Evolutionary conservation across 2,329 filamentous ascomycete species (phyloP), one percentile per base, ranked within the genome.

Genomic region (Aspergillus floridensis): DNA sequence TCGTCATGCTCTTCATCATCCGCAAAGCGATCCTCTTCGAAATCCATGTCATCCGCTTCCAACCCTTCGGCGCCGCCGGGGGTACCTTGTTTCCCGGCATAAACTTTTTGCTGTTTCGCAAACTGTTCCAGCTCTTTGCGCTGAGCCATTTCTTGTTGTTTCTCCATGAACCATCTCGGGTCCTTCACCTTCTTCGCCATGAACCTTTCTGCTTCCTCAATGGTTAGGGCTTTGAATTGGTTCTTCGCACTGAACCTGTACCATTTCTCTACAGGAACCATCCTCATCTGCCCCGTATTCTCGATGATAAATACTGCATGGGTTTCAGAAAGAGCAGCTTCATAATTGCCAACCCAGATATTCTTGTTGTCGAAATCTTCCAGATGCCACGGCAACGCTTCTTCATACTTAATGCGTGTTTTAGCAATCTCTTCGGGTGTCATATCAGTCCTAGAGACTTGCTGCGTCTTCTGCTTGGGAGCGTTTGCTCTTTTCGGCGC

Each of bases 351-450:
- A 35, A 95, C 88, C 92, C 93, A 98, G 2, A 91, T 90, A 68
- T 96, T 93, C 74, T 93, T 96, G 64, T 92, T 92, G 70, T 99
- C 93, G 46, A 93, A 96, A 74, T 99, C 95, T 73, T 99, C 95
- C 38, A 99, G 77, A 73, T 97, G 93, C 95, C 95, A 99, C 5
- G 95, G 95, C 53, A 97, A 81, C 4, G 93, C 92, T 75, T 99
- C 95, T 73, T 98, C 95, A 66, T 98, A 99, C 63, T 93, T 84
- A 47, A 88, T 78, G 60, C 85, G 80, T 47, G 83, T 80, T 53
- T 80, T 79, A 60, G 89, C 77, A 86, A 86, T 80, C 83, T 96
- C 82, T 84, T 95, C 80, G 78, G 84, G 84, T 1, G 86, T 87
- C 71, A 87, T 85, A 59, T 96, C 90, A n/a, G 89, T 86, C 66